phyloP scores from a whole-genome alignment of 2,329 filamentous ascomycete genomes.

The Drechslerella dactyloides region DNA sequence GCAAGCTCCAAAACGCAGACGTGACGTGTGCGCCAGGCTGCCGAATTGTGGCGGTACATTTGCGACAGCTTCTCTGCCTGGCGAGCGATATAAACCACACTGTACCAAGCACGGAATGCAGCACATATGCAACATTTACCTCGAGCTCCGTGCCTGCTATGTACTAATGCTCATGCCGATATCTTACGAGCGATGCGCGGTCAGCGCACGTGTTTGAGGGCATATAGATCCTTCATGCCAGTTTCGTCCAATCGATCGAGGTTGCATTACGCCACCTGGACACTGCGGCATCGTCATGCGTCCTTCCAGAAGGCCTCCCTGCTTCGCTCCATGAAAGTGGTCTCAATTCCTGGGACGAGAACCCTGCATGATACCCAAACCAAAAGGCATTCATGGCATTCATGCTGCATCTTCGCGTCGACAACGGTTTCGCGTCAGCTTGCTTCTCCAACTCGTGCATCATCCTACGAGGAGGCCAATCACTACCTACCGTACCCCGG shows the following conservation, averaged over 20 bases:
- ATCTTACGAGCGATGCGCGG: background rate
- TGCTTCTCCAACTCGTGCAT: background rate
- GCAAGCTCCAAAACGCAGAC: background rate
- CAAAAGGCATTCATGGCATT: background rate
- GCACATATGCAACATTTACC: background rate
- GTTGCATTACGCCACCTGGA: background rate
- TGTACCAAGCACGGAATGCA: background rate
- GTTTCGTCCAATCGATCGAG: background rate
- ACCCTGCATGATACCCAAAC: background rate
- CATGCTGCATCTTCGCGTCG: background rate
- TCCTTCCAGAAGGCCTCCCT: conserved; percentile 5
- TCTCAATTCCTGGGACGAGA: background rate
- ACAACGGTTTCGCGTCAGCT: conserved; percentile 4
- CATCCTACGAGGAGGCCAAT: conserved; percentile 1
- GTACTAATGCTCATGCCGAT: no score
- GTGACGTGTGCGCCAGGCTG: background rate
- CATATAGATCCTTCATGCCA: conserved; percentile 4
- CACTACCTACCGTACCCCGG: background rate
- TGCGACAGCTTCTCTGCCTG: background rate
- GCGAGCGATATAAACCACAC: background rate
- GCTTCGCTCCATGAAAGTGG: background rate
- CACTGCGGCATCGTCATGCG: background rate
- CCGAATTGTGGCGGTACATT: background rate
- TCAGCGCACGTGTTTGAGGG: background rate
- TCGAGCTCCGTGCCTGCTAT: background rate